phyloP scores from a whole-genome alignment of 2,329 filamentous ascomycete species.

The Pseudogymnoascus sp. region DNA sequence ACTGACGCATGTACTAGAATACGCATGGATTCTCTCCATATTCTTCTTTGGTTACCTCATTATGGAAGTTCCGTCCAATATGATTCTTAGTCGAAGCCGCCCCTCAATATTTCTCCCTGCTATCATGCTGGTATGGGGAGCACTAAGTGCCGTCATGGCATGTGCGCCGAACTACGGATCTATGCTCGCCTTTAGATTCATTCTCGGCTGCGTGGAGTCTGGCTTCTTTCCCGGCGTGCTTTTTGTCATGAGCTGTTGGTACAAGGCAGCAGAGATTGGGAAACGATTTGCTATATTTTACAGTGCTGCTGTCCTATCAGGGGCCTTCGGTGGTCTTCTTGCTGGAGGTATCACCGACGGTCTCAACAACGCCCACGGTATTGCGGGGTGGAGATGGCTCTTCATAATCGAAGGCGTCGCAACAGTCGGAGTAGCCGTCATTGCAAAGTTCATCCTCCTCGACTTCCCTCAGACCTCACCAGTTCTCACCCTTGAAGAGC shows the following conservation, averaged over 20 bases:
- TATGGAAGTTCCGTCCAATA: constrained; percentile 41
- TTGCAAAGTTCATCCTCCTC: constrained; percentile 38
- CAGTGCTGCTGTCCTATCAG: constrained; percentile 45
- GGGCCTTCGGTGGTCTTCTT: constrained; percentile 40
- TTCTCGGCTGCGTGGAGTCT: constrained; percentile 43
- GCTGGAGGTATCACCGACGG: constrained; percentile 33
- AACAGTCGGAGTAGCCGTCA: constrained; percentile 34
- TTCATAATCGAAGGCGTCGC: constrained; percentile 39
- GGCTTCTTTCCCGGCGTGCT: constrained; percentile 46
- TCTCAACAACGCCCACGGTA: constrained; percentile 37
- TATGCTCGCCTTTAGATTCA: constrained; percentile 39
- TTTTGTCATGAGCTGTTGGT: constrained; percentile 47
- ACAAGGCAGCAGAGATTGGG: constrained; percentile 43
- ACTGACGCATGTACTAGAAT: constrained; percentile 10
- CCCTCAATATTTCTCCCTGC: constrained; percentile 38
- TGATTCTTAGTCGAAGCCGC: constrained; percentile 36
- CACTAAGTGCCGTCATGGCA: constrained; percentile 42
- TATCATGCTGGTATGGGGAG: constrained; percentile 40
- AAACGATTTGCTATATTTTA: constrained; percentile 51
- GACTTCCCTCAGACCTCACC: constrained; percentile 41
- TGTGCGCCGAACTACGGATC: constrained; percentile 38
- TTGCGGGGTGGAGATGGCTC: constrained; percentile 45
- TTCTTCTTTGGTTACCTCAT: constrained; percentile 45
- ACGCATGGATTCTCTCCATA: constrained; percentile 19
- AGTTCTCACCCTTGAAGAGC: constrained; percentile 31